Conservation (phyloP, 2,329 filamentous ascomycete species). For the Anthostomella pinea region DNA sequence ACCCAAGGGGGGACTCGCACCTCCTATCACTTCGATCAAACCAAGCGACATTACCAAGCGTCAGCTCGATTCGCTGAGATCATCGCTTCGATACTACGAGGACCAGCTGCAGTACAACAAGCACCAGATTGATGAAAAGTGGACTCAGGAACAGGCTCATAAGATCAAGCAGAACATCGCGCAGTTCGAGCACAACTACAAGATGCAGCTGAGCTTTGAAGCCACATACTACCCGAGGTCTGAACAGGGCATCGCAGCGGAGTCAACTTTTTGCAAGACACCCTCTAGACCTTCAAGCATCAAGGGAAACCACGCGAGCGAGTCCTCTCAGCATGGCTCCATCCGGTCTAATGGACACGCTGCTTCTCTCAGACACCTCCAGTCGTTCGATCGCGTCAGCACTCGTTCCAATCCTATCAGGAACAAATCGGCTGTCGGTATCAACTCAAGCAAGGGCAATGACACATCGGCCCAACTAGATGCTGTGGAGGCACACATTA, state of each 20-base stretch:
- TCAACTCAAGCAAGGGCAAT: constrained; percentile 25
- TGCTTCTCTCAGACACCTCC: constrained; percentile 10
- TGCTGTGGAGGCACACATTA: constrained; percentile 24
- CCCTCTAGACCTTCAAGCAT: constrained; percentile 28
- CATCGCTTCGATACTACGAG: constrained; percentile 54
- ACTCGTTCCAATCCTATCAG: constrained; percentile 9
- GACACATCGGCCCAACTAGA: constrained; percentile 20
- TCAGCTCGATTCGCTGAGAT: constrained; percentile 51
- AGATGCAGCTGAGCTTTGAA: constrained; percentile 45
- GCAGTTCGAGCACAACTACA: constrained; percentile 52
- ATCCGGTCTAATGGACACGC: constrained; percentile 13
- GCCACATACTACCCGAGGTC: constrained; percentile 39
- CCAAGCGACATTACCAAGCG: constrained; percentile 60
- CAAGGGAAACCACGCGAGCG: constrained; percentile 20
- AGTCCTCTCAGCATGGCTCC: constrained; percentile 21
- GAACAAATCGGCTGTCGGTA: constrained; percentile 20
- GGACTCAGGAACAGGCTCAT: constrained; percentile 29
- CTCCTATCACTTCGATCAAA: constrained; percentile 57
- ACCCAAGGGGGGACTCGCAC: constrained; percentile 22
- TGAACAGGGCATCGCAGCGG: constrained; percentile 22
- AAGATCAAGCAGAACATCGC: constrained; percentile 43
- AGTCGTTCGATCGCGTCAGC: constrained; percentile 15
- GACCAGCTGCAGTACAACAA: constrained; percentile 60
- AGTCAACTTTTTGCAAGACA: constrained; percentile 12
- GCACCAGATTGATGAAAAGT: constrained; percentile 55